Evolutionary conservation across 345 rosid species (phyloP).

Genomic region (Lepidium sativum): DNA sequence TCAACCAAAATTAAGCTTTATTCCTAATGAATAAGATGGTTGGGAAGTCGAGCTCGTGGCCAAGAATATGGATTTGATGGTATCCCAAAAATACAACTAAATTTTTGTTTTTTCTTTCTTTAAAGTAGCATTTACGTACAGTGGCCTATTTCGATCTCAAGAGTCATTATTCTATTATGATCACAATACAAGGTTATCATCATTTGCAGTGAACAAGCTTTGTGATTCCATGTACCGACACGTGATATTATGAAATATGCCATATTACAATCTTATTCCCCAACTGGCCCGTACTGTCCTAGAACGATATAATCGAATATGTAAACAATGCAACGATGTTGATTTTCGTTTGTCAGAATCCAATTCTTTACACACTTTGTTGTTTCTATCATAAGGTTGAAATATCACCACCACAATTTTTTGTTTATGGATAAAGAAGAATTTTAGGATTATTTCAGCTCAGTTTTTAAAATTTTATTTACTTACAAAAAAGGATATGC

Average conservation of each 20-base stretch:
- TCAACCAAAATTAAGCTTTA: constrained; percentile 7
- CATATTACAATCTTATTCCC: neutral
- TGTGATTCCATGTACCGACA: constrained; percentile 16
- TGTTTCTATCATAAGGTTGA: neutral
- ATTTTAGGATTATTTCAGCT: neutral
- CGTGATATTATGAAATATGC: neutral
- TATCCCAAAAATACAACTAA: neutral
- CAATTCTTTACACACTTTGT: constrained; percentile 7
- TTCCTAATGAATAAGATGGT: constrained; percentile 1
- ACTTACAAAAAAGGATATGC: neutral
- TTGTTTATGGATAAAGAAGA: neutral
- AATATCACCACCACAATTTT: neutral
- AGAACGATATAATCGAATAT: constrained; percentile 8
- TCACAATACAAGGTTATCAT: constrained; percentile 10
- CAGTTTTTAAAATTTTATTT: neutral
- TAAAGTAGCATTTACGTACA: neutral
- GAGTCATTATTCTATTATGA: constrained; percentile 11
- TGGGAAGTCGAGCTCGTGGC: constrained; percentile 14
- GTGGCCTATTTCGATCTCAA: constrained; percentile 15
- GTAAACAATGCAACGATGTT: constrained; percentile 1
- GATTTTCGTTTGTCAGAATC: neutral
- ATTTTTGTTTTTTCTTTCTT: neutral
- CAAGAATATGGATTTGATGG: constrained; percentile 6
- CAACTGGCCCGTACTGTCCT: constrained; percentile 25
- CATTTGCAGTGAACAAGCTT: neutral